phyloP scores from a whole-genome alignment of 768 basidiomycete genomes.

The Ramaria rubella region DNA sequence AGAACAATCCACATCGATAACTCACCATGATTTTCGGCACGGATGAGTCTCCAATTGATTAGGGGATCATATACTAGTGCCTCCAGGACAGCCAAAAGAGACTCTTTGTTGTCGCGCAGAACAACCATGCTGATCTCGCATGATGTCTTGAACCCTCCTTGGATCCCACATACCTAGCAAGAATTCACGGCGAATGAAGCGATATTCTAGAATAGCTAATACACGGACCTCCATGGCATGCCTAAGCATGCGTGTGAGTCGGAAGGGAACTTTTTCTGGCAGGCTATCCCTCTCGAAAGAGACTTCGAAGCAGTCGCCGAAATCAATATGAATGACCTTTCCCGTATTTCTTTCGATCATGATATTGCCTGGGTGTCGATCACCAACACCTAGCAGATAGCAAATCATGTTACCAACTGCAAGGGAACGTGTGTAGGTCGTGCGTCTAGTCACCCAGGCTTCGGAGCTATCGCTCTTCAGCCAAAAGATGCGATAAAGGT shows the following conservation, averaged over 20 bases:
- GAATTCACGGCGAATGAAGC: neutral
- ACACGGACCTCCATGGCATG: conserved; percentile 41
- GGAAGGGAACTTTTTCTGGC: conserved; percentile 45
- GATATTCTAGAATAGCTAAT: neutral
- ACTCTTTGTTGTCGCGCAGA: conserved; percentile 41
- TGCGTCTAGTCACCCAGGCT: conserved; percentile 43
- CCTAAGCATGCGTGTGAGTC: conserved; percentile 43
- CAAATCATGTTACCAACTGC: conserved; percentile 44
- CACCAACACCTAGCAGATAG: conserved; percentile 43
- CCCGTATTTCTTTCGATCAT: conserved; percentile 39
- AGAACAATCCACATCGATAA: conserved; percentile 12
- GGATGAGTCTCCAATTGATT: conserved; percentile 36
- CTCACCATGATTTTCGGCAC: conserved; percentile 25
- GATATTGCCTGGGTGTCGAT: conserved; percentile 44
- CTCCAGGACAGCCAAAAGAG: conserved; percentile 43
- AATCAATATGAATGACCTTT: conserved; percentile 39
- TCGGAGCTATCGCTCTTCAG: conserved; percentile 42
- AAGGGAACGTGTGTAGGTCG: conserved; percentile 40
- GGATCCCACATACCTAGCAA: conserved; percentile 36
- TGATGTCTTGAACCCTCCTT: conserved; percentile 39
- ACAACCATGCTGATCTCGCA: conserved; percentile 42
- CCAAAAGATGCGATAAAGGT: conserved; percentile 48
- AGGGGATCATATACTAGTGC: conserved; percentile 45
- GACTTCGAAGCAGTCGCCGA: conserved; percentile 43
- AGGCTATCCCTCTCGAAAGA: conserved; percentile 39